Base-by-base conservation (phyloP, 192 early-diverging fungal genomes). In the Umbelopsis isabellina region DNA sequence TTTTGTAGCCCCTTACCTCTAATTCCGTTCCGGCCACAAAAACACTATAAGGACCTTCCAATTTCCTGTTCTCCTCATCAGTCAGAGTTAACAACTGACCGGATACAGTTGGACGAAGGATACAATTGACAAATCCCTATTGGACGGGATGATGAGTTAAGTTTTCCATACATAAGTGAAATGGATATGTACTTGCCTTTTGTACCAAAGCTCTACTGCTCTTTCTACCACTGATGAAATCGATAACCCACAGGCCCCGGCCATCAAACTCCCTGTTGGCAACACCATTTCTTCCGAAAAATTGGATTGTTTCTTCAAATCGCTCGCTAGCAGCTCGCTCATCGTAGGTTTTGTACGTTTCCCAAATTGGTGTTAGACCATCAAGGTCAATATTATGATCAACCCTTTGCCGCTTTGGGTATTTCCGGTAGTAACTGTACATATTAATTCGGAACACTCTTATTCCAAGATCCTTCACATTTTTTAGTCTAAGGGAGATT, bases 311-410 rank as follows among this genome's bases (percentile, higher is more conserved):
- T 5, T 73, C 72, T 41, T 75, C 47, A 2, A 72, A 67, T 13
- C 74, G 16, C 13, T 48, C 71, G 1, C 80, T 21, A 35, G 72
- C 44, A 22, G 71, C 64, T 15, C 52, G 9, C 6, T 55, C 8
- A n/a, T 35, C 22, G 9, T 69, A 52, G 13, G 65, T 67, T 1
- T 72, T 50, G 35, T 69, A 35, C 7, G 69, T 33, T 51, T 85
- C 84, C 77, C 78, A 83, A 44, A 78, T 76, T 5, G 84, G 80
- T n/a, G 70, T 80, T 50, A 85, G 50, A 11, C 84, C 82, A 71
- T 83, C 82, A 30, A 85, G 52, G 41, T 76, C 66, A 72, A 71
- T 35, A 49, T 46, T 21, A 61, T 48, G 27, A 12, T 49, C 72
- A 3, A 55, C 46, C 11, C 71, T 52, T 22, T 77, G 58, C 8